Base-by-base conservation (phyloP, 768 basidiomycete species). In the Lactarius indigo region DNA sequence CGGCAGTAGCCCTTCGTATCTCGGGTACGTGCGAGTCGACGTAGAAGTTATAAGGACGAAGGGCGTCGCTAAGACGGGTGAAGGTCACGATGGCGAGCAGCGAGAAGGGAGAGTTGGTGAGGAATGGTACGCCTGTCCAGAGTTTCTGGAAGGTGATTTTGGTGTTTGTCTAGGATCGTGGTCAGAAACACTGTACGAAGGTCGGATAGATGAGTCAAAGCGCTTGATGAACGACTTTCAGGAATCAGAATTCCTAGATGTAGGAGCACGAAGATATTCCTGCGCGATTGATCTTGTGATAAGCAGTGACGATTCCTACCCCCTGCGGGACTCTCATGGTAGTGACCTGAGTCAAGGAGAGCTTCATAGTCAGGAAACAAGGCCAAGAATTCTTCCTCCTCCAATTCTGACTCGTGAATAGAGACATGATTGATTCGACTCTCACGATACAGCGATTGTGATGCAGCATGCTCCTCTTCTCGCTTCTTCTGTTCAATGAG, bases 321-420 rank as follows among this genome's bases (percentile, higher is more conserved):
- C 39, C 52, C 31, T 23, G 61, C 58, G 28, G 28, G n/a, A 44
- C 17, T 7, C 20, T 59, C 66, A 31, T 56, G 35, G 17, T 23
- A 28, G 23, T n/a, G 55, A 15, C 68, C 56, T 26, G 72, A 72
- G n/a, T 76, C 69, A 39, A 82, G 79, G 18, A 87, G 74, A 30
- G 76, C 80, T 63, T 89, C 84, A 37, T 89, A 96, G 13, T 86
- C 86, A 15, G 97, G 97, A 76, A 99, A 99, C 33, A 98, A 75
- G 6, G 84, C 78, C 55, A 87, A 77, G 72, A 98, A 93, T 70
- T 98, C 97, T 68, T 82, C 81, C 75, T 91, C 91, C 73, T 97
- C 94, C 42, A 84, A 73, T 72, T 94, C 90, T 5, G 84, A 85
- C 66, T 96, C 95, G 15, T 82, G 83, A 12, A 82, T 75, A 33